Evolutionary conservation across 192 early-diverging fungal species (phyloP).

Genomic region (Backusella parvicylindrica): DNA sequence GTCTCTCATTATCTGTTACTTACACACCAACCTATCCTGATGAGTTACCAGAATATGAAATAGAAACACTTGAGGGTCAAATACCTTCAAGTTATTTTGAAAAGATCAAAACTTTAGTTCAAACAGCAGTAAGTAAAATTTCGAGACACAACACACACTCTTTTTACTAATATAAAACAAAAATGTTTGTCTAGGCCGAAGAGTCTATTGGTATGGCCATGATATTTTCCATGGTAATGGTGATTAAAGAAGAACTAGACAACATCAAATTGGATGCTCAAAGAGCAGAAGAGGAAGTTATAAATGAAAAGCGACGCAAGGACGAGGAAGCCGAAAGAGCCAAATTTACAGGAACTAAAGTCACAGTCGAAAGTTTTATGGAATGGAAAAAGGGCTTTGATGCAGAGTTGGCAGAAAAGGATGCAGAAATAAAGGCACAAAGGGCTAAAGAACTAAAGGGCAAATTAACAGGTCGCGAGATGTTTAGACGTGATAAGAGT

Average conservation of each 20-base stretch:
- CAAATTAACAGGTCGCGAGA: constrained; percentile 51
- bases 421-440: constrained; percentile 42
- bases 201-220: constrained; percentile 89
- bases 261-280: constrained; percentile 55
- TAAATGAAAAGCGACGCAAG: constrained; percentile 49
- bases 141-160: too few relatives aligned
- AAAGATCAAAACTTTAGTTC: constrained; percentile 21
- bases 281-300: constrained; percentile 40
- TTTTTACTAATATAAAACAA: background rate
- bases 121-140: constrained; percentile 24
- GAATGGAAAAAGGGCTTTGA: constrained; percentile 82
- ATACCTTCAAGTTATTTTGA: constrained; percentile 36
- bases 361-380: constrained; percentile 74
- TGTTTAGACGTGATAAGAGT: constrained; percentile 89
- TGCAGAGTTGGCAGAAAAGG: constrained; percentile 56
- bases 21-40: constrained; percentile 77
- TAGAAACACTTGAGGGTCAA: constrained; percentile 49
- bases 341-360: constrained; percentile 78
- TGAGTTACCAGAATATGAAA: constrained; percentile 59
- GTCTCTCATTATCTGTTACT: constrained; percentile 50
- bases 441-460: constrained; percentile 35
- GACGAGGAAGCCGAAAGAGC: constrained; percentile 73
- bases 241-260: constrained; percentile 71
- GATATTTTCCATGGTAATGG: constrained; percentile 80
- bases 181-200: constrained; percentile 44